Evolutionary conservation across 371 early-diverging fungal genomes (phyloP), one percentile per base, ranked within the genome.

Genomic region (Umbelopsis sp.): DNA sequence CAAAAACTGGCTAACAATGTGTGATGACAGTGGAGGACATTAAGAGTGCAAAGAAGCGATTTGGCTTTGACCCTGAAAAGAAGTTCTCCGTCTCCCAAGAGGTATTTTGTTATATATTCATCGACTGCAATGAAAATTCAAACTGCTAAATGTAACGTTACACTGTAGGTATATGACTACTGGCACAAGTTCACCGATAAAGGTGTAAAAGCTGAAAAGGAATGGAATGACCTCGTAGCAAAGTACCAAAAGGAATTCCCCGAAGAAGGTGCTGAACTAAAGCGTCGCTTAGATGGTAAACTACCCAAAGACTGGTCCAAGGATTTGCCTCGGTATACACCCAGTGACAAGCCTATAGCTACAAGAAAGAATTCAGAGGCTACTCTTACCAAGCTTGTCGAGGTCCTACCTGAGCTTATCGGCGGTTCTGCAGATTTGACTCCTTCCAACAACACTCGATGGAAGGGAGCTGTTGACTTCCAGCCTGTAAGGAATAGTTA

Each of bases 401-500:
- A 88, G 11, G 65, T 77, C 18, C 46, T 95, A 32, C 92, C 95
- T 14, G 95, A 94, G 75, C 81, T 99, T 22, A 69, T 99, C 57
- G 93, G 98, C 69, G 99, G 99, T 5, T 96, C 97, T 38, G 99
- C 99, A 32, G 99, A 99, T 83, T 81, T 99, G 79, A 94, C 98
- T 51, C 91, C 88, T 18, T 98, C 99, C 50, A 97, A 94, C 82
- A 80, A 96, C 74, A 96, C 97, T 53, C 88, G 92, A 51, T 96
- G 97, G 93, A 94, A 95, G 84, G 80, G 77, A 14, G 93, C 93
- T 44, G 89, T 84, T n/a, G 97, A 96, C 72, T 97, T 98, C 86
- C 96, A 96, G 77, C 87, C 81, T n/a, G 79, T 80, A 65, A 69
- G 74, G 71, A 16, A n/a, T 10, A 16, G 38, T 18, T 35, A 24